Evolutionary conservation across 345 rosid genomes (phyloP), one percentile per base, ranked within the genome.

Genomic region (Diplotaxis tenuifolia): DNA sequence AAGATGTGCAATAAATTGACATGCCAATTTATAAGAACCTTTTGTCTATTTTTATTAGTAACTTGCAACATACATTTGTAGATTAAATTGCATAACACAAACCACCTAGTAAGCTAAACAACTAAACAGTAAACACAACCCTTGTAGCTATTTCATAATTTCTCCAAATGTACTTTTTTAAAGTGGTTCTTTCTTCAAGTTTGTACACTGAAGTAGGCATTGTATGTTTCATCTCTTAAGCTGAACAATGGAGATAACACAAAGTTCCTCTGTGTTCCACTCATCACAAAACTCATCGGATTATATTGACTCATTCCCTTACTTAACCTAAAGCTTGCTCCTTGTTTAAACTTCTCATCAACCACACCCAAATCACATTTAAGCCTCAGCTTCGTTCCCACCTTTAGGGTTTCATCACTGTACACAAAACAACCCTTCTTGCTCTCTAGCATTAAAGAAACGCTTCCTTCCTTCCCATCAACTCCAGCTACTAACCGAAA

Each of bases 161-260:
- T 9, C 70, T 23, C 53, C 71, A 18, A 62, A 7, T 69, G 20
- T 62, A 19, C 32, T 68, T 36, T 2, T 12, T 42, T 42, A 7
- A 14, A 25, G 28, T 25, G 4, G 3, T 25, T 25, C 6, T 42
- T 42, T 6, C 65, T 57, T 78, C 75, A 87, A 54, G 56, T 67
- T 52, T 75, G 80, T 67, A 92, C 65, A 82, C 86, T 70, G 84
- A 92, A 95, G 79, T 95, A 90, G 75, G 83, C 84, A 49, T 87
- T 89, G 64, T 91, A 95, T 9, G 83, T 76, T 79, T 95, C 99
- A 78, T 95, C 99, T 67, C 84, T 83, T 21, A 86, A 81, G 83
- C 86, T 92, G 34, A 82, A 60, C 68, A 95, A 79, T 55, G 99
- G 97, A 2, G 74, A 79, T 77, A 95, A 73, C 70, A 95, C 83